Base-by-base conservation (phyloP, 73 alveolate species). In the Paramecium octaurelia region DNA sequence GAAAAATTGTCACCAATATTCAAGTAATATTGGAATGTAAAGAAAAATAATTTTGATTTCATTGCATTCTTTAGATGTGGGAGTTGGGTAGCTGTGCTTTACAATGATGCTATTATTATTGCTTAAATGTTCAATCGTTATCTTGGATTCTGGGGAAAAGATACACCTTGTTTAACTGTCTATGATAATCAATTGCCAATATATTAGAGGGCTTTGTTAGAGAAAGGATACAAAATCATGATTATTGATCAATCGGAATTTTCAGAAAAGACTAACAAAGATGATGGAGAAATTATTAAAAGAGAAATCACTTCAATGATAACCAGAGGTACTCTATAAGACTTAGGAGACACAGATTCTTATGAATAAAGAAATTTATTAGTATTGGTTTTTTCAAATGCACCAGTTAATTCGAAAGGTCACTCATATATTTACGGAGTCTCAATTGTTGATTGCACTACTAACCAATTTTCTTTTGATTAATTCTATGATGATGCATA, bases 61-160 rank as follows among this genome's bases (percentile, higher is more conserved):
- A 86, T 96, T 18, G 90, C 96, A 23, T 92, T 96, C 59, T 95
- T 94, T 90, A 95, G 97, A 94, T 93, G 96, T 48, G 99, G 99
- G 23, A 96, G 97, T 71, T 95, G 95, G 92, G 92, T 94, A 60
- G 97, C 95, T 59, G 80, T 95, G 7, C 93, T 96, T 84, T 94
- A 96, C 60, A 93, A 92, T 38, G 99, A 96, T 83, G 99, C 99
- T 1, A 95, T 95, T 35, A 57, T 92, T 5, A 87, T 95, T 18
- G 95, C 95, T 70, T 64, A 76, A 68, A 68, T 95, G 11, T 92
- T 96, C 18, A 98, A 96, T 68, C 23, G 93, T 1, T 40, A 87
- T 50, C 18, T 87, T 34, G 87, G 93, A 93, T 93, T 95, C 94
- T 97, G 99, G 48, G 97, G 96, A n/a, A 93, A 92, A 60, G 87